Base-by-base conservation (phyloP, 2,329 filamentous ascomycete species). In the Colletotrichum sidae region DNA sequence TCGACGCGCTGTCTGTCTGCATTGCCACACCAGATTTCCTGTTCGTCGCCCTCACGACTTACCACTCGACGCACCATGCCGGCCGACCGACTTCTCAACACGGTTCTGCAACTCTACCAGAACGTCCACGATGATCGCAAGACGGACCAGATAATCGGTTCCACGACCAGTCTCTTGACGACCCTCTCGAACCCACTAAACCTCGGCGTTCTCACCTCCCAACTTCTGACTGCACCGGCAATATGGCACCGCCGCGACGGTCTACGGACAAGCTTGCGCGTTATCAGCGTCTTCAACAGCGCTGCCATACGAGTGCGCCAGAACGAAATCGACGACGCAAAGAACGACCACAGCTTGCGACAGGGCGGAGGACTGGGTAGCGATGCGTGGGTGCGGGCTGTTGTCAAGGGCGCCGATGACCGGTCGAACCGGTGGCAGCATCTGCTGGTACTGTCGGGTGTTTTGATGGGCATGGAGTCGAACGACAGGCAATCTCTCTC, bases 351-450 rank as follows among this genome's bases (percentile, higher is more conserved):
- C 70, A 38, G 73, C 64, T 69, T 62, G 11, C 71, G 71, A 12
- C 74, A 77, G n/a, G 80, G 81, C 10, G 79, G 82, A 55, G 82
- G 80, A 4, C 67, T 88, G 8, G 67, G 74, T 34, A 81, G 81
- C 69, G 84, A 87, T 54, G 80, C 79, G 25, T 90, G 87, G 87
- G 79, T 85, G 8, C 80, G 82, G 17, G 85, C 85, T 1, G 82
- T 89, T 4, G 82, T 84, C 47, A 84, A 84, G 70, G 87, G 87
- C 41, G 81, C 85, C 9, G 86, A 89, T 58, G 84, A 84, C 38
- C 82, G 83, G 49, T 88, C 88, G 13, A 84, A 83, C 34, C 83
- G 92, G 72, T 97, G 93, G 93, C 90, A 93, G 76, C 94, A 97
- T 76, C 78, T 94, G 37, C 81, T 97, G n/a, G 85, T 94, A 6